Percentiles rank a stretch among this genome's conserved stretches.
phyloP scores from a whole-genome alignment of 495 filamentous ascomycete genomes.

The Hypoxylon cercidicola region DNA sequence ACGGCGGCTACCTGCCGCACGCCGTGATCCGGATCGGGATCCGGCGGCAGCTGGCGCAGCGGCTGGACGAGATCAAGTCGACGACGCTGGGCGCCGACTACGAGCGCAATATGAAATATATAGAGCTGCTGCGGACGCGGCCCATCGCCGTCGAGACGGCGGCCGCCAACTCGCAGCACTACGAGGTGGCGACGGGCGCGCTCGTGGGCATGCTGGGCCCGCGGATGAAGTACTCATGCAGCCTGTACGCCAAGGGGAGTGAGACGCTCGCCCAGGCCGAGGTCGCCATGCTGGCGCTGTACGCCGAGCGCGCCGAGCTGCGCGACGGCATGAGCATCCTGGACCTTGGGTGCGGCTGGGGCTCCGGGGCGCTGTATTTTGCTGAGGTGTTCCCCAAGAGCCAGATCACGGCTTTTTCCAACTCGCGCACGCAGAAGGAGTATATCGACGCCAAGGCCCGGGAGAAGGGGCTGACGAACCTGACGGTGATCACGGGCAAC shows the following conservation, averaged over 20 bases:
- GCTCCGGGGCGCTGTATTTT: conserved; percentile 68
- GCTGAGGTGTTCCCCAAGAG: conserved; percentile 68
- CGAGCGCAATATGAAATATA: conserved; percentile 66
- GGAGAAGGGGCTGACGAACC: conserved; percentile 62
- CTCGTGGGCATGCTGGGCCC: conserved; percentile 66
- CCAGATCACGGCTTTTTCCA: conserved; percentile 70
- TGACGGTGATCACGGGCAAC: conserved; percentile 70
- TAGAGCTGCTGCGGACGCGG: conserved; percentile 58
- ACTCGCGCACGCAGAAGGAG: conserved; percentile 70
- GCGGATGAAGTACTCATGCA: conserved; percentile 72
- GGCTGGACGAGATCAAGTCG: conserved; percentile 58
- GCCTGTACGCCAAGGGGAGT: conserved; percentile 64
- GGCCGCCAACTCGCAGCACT: conserved; percentile 71
- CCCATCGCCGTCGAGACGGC: conserved; percentile 72
- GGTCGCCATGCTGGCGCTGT: conserved; percentile 69
- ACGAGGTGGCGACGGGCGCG: conserved; percentile 71
- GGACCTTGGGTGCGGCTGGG: conserved; percentile 77
- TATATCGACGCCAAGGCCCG: conserved; percentile 68
- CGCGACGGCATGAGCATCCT: conserved; percentile 68
- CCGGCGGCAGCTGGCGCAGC: conserved; percentile 63
- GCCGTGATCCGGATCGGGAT: conserved; percentile 66
- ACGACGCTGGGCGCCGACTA: conserved; percentile 58
- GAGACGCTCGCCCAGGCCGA: conserved; percentile 71
- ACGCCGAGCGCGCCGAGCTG: conserved; percentile 65
- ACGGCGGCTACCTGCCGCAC: conserved; percentile 68